Evolutionary conservation across 768 basidiomycete genomes (phyloP).

Genomic region (Mycena pura): DNA sequence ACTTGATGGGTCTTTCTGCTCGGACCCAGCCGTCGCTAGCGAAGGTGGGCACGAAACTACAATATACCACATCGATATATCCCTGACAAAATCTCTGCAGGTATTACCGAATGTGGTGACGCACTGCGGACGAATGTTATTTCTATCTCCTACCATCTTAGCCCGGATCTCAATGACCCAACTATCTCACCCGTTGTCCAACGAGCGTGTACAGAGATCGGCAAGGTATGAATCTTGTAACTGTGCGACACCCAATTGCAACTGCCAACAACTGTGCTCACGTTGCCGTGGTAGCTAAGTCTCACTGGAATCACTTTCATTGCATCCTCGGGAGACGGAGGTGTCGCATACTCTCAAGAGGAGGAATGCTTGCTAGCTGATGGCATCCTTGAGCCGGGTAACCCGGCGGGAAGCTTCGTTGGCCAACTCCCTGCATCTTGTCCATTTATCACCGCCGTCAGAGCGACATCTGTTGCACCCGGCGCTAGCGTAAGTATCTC

Average conservation of each 20-base stretch:
- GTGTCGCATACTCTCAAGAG: conserved; percentile 13
- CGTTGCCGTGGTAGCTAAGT: conserved; percentile 1
- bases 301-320: conserved; percentile 14
- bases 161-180: conserved; percentile 16
- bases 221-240: conserved; percentile 8
- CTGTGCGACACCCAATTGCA: no score
- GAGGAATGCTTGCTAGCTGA: conserved; percentile 3
- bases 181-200: conserved; percentile 16
- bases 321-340: conserved; percentile 17
- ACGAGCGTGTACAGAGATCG: conserved; percentile 13
- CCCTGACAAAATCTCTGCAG: neutral
- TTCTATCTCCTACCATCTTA: conserved; percentile 18
- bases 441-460: conserved; percentile 10
- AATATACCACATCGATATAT: neutral
- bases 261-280: neutral
- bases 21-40: neutral
- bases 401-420: conserved; percentile 14
- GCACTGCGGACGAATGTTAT: conserved; percentile 14
- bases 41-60: conserved; percentile 6
- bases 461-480: conserved; percentile 9
- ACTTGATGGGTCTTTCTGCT: conserved; percentile 12
- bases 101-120: conserved; percentile 17
- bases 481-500: conserved; percentile 9
- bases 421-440: conserved; percentile 17
- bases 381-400: conserved; percentile 1